Conservation (phyloP, 2,329 filamentous ascomycete species). For the Stachybotrys elegans region DNA sequence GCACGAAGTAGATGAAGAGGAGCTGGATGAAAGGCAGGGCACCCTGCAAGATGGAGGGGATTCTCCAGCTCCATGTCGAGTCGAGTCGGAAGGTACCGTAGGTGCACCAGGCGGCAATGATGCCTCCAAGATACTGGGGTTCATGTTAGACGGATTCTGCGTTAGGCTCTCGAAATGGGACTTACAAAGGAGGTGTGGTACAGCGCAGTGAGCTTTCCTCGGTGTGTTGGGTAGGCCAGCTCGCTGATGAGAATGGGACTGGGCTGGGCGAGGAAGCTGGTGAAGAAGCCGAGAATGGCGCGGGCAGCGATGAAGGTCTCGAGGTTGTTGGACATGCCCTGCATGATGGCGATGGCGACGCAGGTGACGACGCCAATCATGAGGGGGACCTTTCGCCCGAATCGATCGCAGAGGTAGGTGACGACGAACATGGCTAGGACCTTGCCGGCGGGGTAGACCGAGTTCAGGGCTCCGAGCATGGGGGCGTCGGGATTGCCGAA, state of each 20-base stretch:
- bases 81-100: conserved; percentile 19
- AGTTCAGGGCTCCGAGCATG: conserved; percentile 27
- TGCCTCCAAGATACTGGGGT: conserved; percentile 19
- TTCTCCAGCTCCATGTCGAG: conserved; percentile 19
- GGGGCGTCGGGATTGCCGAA: conserved; percentile 27
- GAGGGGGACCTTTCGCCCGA: conserved; percentile 32
- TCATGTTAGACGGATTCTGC: no score
- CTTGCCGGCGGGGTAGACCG: conserved; percentile 29
- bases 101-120: conserved; percentile 22
- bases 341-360: conserved; percentile 21
- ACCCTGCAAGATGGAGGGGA: conserved; percentile 20
- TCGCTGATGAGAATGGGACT: conserved; percentile 23
- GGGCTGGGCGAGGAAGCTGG: conserved; percentile 17
- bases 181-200: conserved; percentile 13
- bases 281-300: conserved; percentile 21
- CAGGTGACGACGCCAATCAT: conserved; percentile 22
- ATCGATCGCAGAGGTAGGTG: conserved; percentile 26
- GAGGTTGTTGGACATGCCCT: conserved; percentile 17
- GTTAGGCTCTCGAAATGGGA: not conserved
- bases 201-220: conserved; percentile 19
- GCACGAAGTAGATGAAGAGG: conserved; percentile 17
- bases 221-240: conserved; percentile 23
- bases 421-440: conserved; percentile 28
- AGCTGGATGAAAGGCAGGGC: conserved; percentile 16
- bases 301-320: conserved; percentile 21